Percentiles rank a stretch among this genome's conserved stretches.
phyloP scores from a whole-genome alignment of 306 rosid genomes.

The Trifolium dubium region DNA sequence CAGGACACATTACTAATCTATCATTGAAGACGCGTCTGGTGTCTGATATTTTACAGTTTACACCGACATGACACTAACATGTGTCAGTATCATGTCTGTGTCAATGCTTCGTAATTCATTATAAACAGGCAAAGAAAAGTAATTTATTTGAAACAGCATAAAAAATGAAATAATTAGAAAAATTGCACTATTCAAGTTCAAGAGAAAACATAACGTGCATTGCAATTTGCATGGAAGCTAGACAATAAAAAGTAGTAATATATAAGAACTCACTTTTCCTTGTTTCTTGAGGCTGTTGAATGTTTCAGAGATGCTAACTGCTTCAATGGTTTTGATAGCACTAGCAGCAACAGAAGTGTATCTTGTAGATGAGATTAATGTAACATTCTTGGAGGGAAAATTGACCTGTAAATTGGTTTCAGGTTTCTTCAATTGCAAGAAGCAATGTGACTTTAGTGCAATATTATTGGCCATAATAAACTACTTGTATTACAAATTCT shows the following conservation, averaged over 20 bases:
- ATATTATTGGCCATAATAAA: slow-evolving; percentile 51
- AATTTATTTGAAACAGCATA: too few species aligned
- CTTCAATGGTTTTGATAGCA: slow-evolving; percentile 51
- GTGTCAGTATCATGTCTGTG: neutral
- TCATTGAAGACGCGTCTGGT: neutral
- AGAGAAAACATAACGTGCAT: neutral
- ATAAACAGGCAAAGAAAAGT: neutral
- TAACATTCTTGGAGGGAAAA: slow-evolving; percentile 41
- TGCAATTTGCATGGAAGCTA: neutral
- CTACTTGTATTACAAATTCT: neutral
- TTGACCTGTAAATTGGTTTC: slow-evolving; percentile 40
- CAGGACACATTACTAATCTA: neutral
- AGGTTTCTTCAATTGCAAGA: slow-evolving; percentile 59
- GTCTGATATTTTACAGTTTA: too few species aligned
- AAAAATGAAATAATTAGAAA: neutral
- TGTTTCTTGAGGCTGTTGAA: slow-evolving; percentile 64
- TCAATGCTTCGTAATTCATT: neutral
- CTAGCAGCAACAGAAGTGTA: slow-evolving; percentile 56
- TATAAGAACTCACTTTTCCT: slow-evolving; percentile 60
- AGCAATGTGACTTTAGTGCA: slow-evolving; percentile 58
- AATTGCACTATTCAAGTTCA: too few species aligned
- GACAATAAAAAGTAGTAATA: slow-evolving; percentile 10
- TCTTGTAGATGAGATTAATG: slow-evolving; percentile 44
- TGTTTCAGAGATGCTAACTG: slow-evolving; percentile 75
- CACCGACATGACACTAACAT: neutral